phyloP scores from a whole-genome alignment of 345 rosid genomes.

The Moricandia moricandioides region DNA sequence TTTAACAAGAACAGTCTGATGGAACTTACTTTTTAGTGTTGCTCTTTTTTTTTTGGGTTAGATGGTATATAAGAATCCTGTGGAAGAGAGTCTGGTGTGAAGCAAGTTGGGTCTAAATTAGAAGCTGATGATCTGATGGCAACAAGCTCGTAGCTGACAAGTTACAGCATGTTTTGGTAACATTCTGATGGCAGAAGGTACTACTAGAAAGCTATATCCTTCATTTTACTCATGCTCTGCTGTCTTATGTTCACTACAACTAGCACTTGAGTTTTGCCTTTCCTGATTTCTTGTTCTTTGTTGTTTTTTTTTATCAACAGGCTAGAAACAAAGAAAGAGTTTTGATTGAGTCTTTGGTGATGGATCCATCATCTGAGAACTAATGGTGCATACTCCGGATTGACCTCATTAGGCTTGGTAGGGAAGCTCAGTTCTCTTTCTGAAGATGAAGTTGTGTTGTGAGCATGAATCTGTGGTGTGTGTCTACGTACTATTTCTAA shows the following conservation, averaged over 20 bases:
- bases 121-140: too few species aligned
- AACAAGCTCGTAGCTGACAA: too few species aligned
- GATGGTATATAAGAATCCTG: too few species aligned
- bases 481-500: constrained; percentile 6
- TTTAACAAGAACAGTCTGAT: too few species aligned
- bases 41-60: too few species aligned
- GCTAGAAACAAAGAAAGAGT: constrained; percentile 56
- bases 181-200: constrained; percentile 66
- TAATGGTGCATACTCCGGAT: constrained; percentile 86
- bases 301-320: not conserved
- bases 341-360: constrained; percentile 80
- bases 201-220: constrained; percentile 13
- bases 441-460: constrained; percentile 56
- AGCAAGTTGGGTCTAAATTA: too few species aligned
- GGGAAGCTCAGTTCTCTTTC: constrained; percentile 60
- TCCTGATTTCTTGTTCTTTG: not conserved
- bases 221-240: not conserved
- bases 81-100: too few species aligned
- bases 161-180: too few species aligned
- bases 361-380: constrained; percentile 92
- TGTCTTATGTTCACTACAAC: not conserved
- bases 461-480: constrained; percentile 75
- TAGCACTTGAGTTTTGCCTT: not conserved
- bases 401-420: constrained; percentile 63
- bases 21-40: too few species aligned